Conservation (phyloP, 805 yeast species). For the Pichia kluyveri region DNA sequence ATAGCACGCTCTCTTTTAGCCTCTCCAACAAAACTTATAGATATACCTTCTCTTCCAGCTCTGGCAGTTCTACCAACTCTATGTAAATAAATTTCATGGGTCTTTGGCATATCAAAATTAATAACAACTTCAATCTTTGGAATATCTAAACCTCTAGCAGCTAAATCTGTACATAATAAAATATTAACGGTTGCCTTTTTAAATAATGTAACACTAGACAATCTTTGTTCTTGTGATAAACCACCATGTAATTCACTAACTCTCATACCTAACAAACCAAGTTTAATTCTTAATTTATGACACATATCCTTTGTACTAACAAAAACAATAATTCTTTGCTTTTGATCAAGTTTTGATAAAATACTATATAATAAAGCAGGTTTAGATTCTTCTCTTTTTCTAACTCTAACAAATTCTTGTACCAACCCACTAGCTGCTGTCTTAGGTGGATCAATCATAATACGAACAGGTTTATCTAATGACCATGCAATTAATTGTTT, state of each 20-base stretch:
- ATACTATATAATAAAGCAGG: conserved; percentile 75
- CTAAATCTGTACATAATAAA: conserved; percentile 92
- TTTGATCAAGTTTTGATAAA: conserved; percentile 55
- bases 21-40: conserved; percentile 93
- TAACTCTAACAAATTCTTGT: conserved; percentile 91
- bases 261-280: conserved; percentile 67
- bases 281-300: conserved; percentile 68
- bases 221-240: conserved; percentile 86
- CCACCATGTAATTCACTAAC: conserved; percentile 81
- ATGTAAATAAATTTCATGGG: conserved; percentile 85
- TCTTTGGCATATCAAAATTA: conserved; percentile 93
- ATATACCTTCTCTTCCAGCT: conserved; percentile 94
- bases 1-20: conserved; percentile 76
- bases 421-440: conserved; percentile 84
- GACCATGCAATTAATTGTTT: conserved; percentile 83
- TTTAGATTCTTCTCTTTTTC: conserved; percentile 77
- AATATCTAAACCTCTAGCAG: conserved; percentile 98
- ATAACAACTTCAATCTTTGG: conserved; percentile 94
- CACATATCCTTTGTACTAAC: conserved; percentile 90
- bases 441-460: conserved; percentile 95
- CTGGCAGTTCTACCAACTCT: conserved; percentile 99
- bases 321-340: conserved; percentile 74
- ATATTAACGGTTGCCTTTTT: conserved; percentile 78
- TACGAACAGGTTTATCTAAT: conserved; percentile 80
- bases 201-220: conserved; percentile 73